Evolutionary conservation across 2,329 filamentous ascomycete species (phyloP).

Genomic region (Fusarium newnesense): DNA sequence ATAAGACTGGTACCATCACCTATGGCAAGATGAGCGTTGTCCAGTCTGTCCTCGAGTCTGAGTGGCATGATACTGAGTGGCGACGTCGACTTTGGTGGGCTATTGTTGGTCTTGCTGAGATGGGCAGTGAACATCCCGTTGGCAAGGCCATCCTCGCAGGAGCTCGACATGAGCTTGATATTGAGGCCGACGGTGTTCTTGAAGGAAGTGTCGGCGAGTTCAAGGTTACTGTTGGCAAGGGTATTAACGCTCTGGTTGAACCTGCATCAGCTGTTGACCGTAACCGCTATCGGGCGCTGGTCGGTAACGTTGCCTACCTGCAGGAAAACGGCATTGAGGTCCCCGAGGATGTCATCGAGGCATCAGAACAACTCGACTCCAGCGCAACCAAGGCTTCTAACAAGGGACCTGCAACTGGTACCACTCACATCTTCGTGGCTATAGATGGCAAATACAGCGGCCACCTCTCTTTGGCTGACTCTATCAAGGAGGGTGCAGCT

Average conservation of each 20-base stretch:
- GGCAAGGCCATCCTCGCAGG: constrained; percentile 85
- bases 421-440: constrained; percentile 91
- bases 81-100: constrained; percentile 89
- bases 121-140: constrained; percentile 94
- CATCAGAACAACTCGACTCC: constrained; percentile 68
- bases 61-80: constrained; percentile 77
- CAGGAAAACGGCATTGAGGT: constrained; percentile 75
- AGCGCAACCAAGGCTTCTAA: constrained; percentile 52
- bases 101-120: constrained; percentile 93
- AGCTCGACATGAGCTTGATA: constrained; percentile 79
- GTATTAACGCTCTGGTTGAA: constrained; percentile 84
- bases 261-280: constrained; percentile 75
- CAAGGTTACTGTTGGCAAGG: constrained; percentile 82
- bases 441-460: constrained; percentile 86
- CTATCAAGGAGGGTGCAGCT: constrained; percentile 86
- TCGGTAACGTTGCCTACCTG: constrained; percentile 85
- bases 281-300: constrained; percentile 78
- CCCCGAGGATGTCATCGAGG: constrained; percentile 70
- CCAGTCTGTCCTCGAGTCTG: constrained; percentile 70
- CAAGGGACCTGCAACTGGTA: constrained; percentile 67
- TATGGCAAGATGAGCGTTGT: constrained; percentile 96
- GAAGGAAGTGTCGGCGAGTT: constrained; percentile 90
- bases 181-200: constrained; percentile 77
- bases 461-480: constrained; percentile 85
- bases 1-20: constrained; percentile 96